Conservation (phyloP, 495 filamentous ascomycete genomes). For the Opeltia flavorubescens region DNA sequence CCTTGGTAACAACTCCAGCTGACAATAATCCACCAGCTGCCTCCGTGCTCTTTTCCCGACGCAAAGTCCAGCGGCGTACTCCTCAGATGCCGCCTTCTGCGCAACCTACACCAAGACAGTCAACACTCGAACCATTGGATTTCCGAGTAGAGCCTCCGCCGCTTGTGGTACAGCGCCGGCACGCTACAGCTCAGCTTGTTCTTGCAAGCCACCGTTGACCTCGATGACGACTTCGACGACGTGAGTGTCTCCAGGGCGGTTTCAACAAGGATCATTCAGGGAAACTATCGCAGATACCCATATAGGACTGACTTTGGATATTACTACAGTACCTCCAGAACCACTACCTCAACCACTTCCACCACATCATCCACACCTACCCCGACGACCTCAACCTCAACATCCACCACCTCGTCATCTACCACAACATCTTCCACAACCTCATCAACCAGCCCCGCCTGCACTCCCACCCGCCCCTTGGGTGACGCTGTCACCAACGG, state of each 20-base stretch:
- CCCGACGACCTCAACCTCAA: background rate
- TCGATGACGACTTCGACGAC: background rate
- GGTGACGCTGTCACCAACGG: background rate
- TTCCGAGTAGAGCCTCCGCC: background rate
- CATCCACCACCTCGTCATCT: background rate
- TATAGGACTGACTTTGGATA: no score
- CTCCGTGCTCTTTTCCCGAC: conserved; percentile 4
- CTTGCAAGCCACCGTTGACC: background rate
- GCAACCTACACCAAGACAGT: background rate
- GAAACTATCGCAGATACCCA: no score
- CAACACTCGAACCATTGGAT: background rate
- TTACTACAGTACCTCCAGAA: no score
- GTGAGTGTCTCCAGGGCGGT: no score
- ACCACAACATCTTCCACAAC: background rate
- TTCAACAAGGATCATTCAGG: no score
- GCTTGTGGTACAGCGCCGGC: background rate
- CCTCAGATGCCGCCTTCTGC: conserved; percentile 2
- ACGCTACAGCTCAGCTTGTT: conserved; percentile 2
- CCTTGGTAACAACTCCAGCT: background rate
- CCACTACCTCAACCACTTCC: background rate
- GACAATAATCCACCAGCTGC: background rate
- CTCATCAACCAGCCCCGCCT: background rate
- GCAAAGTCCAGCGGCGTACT: background rate
- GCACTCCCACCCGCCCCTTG: background rate
- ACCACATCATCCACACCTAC: background rate